These are phyloP conservation scores for Fusarium falciforme DNA, from an alignment of 2,329 filamentous ascomycete species.

Conservation along the genomic window DNA sequence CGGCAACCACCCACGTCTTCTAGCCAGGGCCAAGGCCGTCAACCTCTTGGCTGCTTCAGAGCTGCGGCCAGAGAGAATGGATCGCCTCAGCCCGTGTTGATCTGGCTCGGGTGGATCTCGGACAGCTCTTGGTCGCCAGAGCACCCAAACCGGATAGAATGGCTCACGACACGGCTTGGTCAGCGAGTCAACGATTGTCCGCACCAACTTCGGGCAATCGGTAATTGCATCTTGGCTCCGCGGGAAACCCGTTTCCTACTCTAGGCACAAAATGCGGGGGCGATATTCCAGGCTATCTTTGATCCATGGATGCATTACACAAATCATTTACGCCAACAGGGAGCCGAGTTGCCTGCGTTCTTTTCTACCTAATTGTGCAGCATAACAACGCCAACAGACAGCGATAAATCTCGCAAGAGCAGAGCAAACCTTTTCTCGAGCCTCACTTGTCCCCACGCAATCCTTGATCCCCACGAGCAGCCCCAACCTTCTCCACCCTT, in stretches of 20 bases:
- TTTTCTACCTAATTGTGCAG: background rate
- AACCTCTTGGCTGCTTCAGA: background rate
- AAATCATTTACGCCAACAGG: slow-evolving; percentile 16
- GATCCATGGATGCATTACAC: slow-evolving; percentile 21
- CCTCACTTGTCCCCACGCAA: slow-evolving; percentile 20
- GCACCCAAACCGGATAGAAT: slow-evolving; percentile 3
- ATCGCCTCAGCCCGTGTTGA: slow-evolving; percentile 2
- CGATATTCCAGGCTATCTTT: slow-evolving; percentile 26
- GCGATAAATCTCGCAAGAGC: slow-evolving; percentile 19
- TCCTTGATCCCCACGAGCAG: slow-evolving; percentile 27
- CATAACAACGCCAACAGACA: background rate
- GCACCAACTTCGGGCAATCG: slow-evolving; percentile 8
- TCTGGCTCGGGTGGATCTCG: slow-evolving; percentile 4
- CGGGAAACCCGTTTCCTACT: slow-evolving; percentile 5
- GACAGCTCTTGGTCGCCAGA: background rate
- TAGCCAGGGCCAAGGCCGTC: background rate
- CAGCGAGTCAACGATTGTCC: slow-evolving; percentile 29
- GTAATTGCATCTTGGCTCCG: slow-evolving; percentile 4
- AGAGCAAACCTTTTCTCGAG: background rate
- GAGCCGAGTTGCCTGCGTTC: background rate
- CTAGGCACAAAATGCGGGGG: slow-evolving; percentile 21
- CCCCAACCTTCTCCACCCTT: slow-evolving; percentile 32
- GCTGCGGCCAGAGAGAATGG: background rate
- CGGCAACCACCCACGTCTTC: background rate
- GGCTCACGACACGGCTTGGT: slow-evolving; percentile 22